Percentiles rank a stretch among this genome's conserved stretches.
Conservation (phyloP, 805 yeast species). For the Starmerella kuoi region DNA sequence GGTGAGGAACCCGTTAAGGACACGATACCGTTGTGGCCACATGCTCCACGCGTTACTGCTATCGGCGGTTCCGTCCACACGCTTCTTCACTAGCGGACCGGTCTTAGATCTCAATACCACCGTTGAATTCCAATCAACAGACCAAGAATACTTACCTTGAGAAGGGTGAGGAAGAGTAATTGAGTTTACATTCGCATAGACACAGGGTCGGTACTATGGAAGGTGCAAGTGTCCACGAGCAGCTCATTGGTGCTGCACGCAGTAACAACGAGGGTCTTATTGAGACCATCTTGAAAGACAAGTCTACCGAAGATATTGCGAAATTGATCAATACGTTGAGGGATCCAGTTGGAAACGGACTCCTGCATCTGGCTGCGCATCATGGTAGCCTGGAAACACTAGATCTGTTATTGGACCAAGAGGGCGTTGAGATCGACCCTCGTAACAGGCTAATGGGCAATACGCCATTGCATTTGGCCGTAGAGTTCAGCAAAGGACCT, state of each 20-base stretch:
- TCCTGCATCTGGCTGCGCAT: conserved; percentile 70
- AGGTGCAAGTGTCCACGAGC: conserved; percentile 72
- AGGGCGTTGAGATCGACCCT: conserved; percentile 86
- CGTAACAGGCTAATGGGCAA: conserved; percentile 57
- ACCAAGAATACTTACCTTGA: too few relatives aligned
- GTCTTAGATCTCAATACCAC: too few relatives aligned
- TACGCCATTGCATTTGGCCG: conserved; percentile 84
- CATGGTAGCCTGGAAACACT: conserved; percentile 76
- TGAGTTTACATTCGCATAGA: too few relatives aligned
- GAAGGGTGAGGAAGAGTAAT: too few relatives aligned
- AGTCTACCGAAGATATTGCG: conserved; percentile 28
- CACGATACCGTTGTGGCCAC: too few relatives aligned
- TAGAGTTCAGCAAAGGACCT: conserved; percentile 42
- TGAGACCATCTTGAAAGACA: conserved; percentile 39
- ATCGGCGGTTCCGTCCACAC: too few relatives aligned
- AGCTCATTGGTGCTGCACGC: conserved; percentile 74
- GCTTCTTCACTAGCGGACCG: too few relatives aligned
- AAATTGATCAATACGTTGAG: conserved; percentile 53
- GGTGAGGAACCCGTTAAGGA: too few relatives aligned
- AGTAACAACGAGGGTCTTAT: conserved; percentile 75
- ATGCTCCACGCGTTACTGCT: too few relatives aligned
- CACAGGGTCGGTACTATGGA: conserved; percentile 30
- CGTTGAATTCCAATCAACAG: too few relatives aligned
- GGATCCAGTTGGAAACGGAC: conserved; percentile 68
- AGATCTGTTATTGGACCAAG: conserved; percentile 70